Base-by-base conservation (phyloP, 106 monocot species). In the Iris macrosiphon region DNA sequence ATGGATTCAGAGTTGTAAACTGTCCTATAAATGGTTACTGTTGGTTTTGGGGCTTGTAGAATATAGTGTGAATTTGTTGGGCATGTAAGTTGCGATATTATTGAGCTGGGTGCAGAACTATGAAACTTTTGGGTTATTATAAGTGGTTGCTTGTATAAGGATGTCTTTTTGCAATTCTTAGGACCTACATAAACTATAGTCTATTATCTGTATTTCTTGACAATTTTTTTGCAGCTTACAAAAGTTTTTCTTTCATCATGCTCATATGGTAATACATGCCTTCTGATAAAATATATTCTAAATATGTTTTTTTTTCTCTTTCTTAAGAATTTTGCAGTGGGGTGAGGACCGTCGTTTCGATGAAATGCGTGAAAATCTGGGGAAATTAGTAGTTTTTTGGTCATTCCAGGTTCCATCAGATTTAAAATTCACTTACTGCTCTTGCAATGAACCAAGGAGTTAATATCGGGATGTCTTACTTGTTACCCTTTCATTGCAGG, bases 331-430 rank as follows among this genome's bases (percentile, higher is more conserved):
- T 71, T 39, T 99, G 71, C 72, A 87, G 17, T 99, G 98, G 98
- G 84, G 87, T 15, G 91, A 99, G 63, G 98, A 99, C 43, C 71
- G 64, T 4, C 87, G 98, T 13, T 99, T 99, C 61, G 87, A 99
- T 72, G 69, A 81, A 45, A 87, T 78, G 83, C 98, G 98, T 55
- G 29, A 63, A n/a, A 83, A 81, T 57, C 26, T 99, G 9, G 87
- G 59, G 7, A 91, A 78, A 62, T 63, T 99, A 45, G 75, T 78
- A 45, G 49, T 78, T 55, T 99, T 99, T 64, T 99, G 98, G 98
- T 71, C 45, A 39, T 79, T 99, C 34, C 98, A 99, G 98, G 98
- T 99, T 63, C 14, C 33, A 44, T 43, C 20, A 14, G 10, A 49
- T 17, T 17, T 16, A 8, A 7, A 29, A n/a, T 12, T 18, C 30